Evolutionary conservation across 2,329 filamentous ascomycete species (phyloP).

Genomic region (Aschersonia sp.): DNA sequence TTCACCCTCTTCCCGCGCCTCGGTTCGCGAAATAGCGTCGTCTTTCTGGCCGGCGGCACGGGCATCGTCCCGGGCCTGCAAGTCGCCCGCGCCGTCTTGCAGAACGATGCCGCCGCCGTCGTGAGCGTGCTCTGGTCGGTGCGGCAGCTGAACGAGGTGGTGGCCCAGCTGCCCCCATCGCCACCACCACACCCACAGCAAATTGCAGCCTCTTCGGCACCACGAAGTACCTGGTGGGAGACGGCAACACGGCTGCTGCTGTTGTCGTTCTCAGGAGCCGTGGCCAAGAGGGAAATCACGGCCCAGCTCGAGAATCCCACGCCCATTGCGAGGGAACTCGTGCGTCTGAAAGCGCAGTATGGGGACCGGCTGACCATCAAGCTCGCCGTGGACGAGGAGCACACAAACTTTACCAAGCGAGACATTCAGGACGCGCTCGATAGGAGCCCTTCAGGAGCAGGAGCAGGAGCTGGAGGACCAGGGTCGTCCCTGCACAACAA

Average conservation of each 20-base stretch:
- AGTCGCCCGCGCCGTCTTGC: constrained; percentile 48
- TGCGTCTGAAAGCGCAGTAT: constrained; percentile 42
- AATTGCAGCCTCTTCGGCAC: no score
- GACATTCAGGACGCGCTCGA: constrained; percentile 26
- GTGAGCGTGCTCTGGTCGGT: constrained; percentile 76
- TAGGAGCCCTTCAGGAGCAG: background rate
- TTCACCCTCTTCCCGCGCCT: constrained; percentile 31
- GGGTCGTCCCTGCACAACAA: background rate
- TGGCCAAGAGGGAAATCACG: constrained; percentile 7
- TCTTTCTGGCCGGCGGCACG: constrained; percentile 86
- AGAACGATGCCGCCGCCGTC: constrained; percentile 13
- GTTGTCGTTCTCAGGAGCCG: constrained; percentile 3
- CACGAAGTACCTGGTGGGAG: no score
- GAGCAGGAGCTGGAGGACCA: background rate
- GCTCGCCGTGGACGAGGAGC: constrained; percentile 75
- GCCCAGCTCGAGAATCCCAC: constrained; percentile 16
- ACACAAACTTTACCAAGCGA: constrained; percentile 43
- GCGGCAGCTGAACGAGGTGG: constrained; percentile 12
- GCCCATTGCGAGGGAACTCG: constrained; percentile 46
- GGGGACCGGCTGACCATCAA: constrained; percentile 45
- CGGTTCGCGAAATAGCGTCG: constrained; percentile 27
- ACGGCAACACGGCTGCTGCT: background rate
- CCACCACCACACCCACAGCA: no score
- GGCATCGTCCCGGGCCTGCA: constrained; percentile 86
- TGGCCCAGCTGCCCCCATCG: background rate